A percentile compares a stretch with the other conserved stretches of the same genome.
phyloP scores from a whole-genome alignment of 441 rosid genomes.

The Jatropha podagrica region DNA sequence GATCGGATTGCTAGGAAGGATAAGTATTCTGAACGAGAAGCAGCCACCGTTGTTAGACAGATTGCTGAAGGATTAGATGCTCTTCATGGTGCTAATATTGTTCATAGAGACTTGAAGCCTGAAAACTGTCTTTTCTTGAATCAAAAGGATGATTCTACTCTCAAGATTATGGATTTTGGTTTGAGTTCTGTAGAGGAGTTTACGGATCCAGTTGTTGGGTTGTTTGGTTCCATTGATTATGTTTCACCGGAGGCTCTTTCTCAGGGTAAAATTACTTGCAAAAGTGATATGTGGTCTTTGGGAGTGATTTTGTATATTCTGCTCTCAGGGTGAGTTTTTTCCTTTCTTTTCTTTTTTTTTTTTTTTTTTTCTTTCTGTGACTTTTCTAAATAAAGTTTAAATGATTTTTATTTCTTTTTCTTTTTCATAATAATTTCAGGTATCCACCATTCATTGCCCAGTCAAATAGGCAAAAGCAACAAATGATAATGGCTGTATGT shows the following conservation, averaged over 20 bases:
- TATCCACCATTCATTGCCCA: slow-evolving; percentile 71
- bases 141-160: slow-evolving; percentile 44
- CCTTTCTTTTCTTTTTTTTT: background rate
- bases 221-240: slow-evolving; percentile 74
- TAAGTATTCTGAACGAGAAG: slow-evolving; percentile 49
- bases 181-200: slow-evolving; percentile 71
- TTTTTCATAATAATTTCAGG: slow-evolving; percentile 29
- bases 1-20: slow-evolving; percentile 57
- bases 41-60: slow-evolving; percentile 63
- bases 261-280: slow-evolving; percentile 53
- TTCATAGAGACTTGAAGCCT: slow-evolving; percentile 75
- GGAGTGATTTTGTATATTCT: slow-evolving; percentile 70
- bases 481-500: slow-evolving; percentile 60
- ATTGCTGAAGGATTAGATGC: slow-evolving; percentile 57
- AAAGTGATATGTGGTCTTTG: slow-evolving; percentile 72
- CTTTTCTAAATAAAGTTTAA: background rate
- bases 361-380: background rate
- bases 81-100: slow-evolving; percentile 52
- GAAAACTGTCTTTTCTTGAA: slow-evolving; percentile 68
- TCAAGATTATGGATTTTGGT: slow-evolving; percentile 82
- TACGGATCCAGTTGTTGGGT: slow-evolving; percentile 72
- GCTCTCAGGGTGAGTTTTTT: slow-evolving; percentile 50
- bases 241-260: slow-evolving; percentile 77
- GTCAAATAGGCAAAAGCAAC: slow-evolving; percentile 67
- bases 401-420: background rate